phyloP scores from a whole-genome alignment of 495 filamentous ascomycete species.

The Talaromyces stipitatus region DNA sequence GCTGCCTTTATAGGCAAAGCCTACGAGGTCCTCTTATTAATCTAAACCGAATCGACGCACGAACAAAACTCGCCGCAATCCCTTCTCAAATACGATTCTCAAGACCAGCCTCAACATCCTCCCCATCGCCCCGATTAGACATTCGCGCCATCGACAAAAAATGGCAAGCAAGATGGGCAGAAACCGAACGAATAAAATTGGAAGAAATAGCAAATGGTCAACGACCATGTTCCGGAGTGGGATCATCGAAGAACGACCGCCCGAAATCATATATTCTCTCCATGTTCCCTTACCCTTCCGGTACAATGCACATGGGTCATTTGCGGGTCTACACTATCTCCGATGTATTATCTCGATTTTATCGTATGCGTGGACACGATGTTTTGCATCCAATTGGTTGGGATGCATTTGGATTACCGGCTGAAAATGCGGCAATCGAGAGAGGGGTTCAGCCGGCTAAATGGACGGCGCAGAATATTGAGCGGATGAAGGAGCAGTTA shows the following conservation, averaged over 20 bases:
- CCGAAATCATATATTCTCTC: constrained; percentile 70
- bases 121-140: constrained; percentile 34
- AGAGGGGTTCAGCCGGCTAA: constrained; percentile 65
- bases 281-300: constrained; percentile 93
- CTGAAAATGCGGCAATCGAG: constrained; percentile 92
- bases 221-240: not conserved
- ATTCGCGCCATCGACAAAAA: constrained; percentile 61
- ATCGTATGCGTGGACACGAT: constrained; percentile 64
- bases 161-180: constrained; percentile 59
- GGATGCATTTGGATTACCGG: constrained; percentile 88
- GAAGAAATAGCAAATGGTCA: not conserved
- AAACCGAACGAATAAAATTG: constrained; percentile 9
- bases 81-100: not conserved
- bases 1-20: not conserved
- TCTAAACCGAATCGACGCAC: not conserved
- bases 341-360: constrained; percentile 73
- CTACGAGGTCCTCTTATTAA: not conserved
- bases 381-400: constrained; percentile 87
- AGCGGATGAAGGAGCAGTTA: constrained; percentile 76
- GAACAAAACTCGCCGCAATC: not conserved
- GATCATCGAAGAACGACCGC: constrained; percentile 11
- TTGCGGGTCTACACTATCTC: constrained; percentile 86
- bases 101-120: constrained; percentile 10
- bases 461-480: constrained; percentile 77
- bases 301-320: constrained; percentile 83